A percentile compares a stretch with the other conserved stretches of the same genome.
These are phyloP conservation scores for Hibiscus mutabilis DNA, from an alignment of 345 rosid genomes.

Conservation along the genomic window DNA sequence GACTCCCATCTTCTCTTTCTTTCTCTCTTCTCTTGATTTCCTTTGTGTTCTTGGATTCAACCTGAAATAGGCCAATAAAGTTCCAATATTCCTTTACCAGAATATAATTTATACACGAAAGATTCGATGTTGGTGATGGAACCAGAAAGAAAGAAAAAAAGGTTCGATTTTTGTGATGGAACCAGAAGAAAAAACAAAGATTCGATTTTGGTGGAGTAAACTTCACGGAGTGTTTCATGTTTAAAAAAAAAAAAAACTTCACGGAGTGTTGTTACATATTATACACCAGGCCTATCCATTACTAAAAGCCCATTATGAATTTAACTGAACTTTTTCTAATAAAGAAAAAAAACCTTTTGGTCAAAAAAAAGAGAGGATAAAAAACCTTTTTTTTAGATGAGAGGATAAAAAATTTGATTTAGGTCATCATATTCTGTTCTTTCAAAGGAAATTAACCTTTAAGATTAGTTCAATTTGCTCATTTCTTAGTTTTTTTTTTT, in stretches of 20 bases:
- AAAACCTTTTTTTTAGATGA: no score
- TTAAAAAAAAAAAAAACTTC: no score
- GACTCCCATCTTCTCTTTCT: constrained; percentile 51
- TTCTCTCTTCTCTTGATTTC: not conserved
- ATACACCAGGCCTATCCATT: not conserved
- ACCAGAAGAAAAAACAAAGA: not conserved
- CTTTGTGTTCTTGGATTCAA: not conserved
- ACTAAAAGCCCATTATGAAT: not conserved
- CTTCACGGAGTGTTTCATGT: not conserved
- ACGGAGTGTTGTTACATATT: not conserved
- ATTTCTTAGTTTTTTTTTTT: no score
- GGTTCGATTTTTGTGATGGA: not conserved
- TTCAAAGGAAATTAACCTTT: not conserved
- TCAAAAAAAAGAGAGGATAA: no score
- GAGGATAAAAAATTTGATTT: no score
- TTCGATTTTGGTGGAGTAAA: constrained; percentile 2
- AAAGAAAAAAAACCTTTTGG: no score
- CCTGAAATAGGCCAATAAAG: not conserved
- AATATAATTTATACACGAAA: not conserved
- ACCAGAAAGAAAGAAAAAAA: not conserved
- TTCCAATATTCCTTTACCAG: not conserved
- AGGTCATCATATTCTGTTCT: not conserved
- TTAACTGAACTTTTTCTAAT: not conserved
- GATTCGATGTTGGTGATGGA: constrained; percentile 1
- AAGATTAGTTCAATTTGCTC: not conserved